Evolutionary conservation across 164 flowering plant genomes (phyloP), one percentile per base, ranked within the genome.

Genomic region (Paratinospora sagittata): DNA sequence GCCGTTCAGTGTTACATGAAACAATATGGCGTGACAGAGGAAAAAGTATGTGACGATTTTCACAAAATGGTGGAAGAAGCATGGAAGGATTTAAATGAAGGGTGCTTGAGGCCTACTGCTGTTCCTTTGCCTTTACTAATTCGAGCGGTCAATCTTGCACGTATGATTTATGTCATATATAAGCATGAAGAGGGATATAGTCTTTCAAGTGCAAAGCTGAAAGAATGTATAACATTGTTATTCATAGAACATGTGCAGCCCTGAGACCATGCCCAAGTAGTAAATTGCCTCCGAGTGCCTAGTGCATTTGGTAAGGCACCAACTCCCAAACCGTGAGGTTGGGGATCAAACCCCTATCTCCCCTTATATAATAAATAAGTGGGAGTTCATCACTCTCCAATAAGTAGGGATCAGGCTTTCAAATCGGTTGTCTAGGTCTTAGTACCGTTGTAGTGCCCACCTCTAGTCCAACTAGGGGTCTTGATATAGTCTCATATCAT

Each of bases 71-170:
- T 81, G 0, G n/a, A 6, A 1, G 43, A 68, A 65, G 80, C 81
- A 9, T 88, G 92, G 92, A 87, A 83, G 67, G 87, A 83, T 49
- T 64, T 85, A 9, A 86, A 85, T 36, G 58, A 77, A 30, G 87
- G 68, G n/a, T 73, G 49, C 33, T 52, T 84, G 3, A 27, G 24
- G 10, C 61, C 57, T 9, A 26, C 27, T n/a, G 4, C 72, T 8
- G 7, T 76, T 0, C 77, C 83, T 0, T 67, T 30, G 71, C 73
- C 63, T 6, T 24, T 85, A 0, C 77, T 84, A 0, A 41, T 11
- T n/a, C 55, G 72, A 0, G 13, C 79, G 34, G 64, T 85, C 24
- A 83, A 86, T 62, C 70, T 80, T 6, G 24, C 84, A 5, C 72
- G 88, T 0, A 71, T 80, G 5, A 74, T 78, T 0, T 77, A 84